Evolutionary conservation across 306 rosid species (phyloP), one percentile per base, ranked within the genome.

Genomic region (Prunus dulcis): DNA sequence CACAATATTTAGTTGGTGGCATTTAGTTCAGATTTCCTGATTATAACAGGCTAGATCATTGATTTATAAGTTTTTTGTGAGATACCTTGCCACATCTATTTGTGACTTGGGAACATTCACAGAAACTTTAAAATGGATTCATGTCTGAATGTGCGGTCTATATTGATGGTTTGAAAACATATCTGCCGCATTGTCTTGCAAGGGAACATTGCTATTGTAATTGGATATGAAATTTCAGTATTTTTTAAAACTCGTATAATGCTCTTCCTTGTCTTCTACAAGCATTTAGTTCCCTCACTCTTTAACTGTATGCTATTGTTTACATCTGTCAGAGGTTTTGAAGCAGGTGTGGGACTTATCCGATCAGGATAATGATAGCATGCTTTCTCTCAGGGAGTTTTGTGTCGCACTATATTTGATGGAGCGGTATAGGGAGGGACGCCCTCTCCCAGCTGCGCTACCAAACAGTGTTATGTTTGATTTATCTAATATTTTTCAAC

Each of bases 281-380:
- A 56, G 62, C 62, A 0, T 13, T 23, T 19, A 30, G 58, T 78
- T 63, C 66, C 53, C 65, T 78, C 73, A 79, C 85, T 81, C 85
- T 82, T 82, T 84, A 77, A 80, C 75, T 32, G 69, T 67, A 72
- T 78, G 60, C 61, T 41, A 34, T 55, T 81, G 78, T 91, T 80
- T 86, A 69, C 81, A 76, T 85, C 83, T 87, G 82, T 55, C 97
- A 96, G 99, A 93, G 91, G 86, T 96, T 80, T 87, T 96, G 80
- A 88, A 82, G 98, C 98, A 93, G 91, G 97, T 96, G 69, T 96
- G 99, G 99, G 99, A 96, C 84, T 84, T 96, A 84, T 91, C 99
- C 1, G 99, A 96, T 86, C 98, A 93, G 80, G 99, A 96, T 89
- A 93, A 91, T 68, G 99, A 96, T 87, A 89, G 99, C 89, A 93